Evolutionary conservation across 164 flowering plant genomes (phyloP), one percentile per base, ranked within the genome.

Genomic region (Protea cynaroides): DNA sequence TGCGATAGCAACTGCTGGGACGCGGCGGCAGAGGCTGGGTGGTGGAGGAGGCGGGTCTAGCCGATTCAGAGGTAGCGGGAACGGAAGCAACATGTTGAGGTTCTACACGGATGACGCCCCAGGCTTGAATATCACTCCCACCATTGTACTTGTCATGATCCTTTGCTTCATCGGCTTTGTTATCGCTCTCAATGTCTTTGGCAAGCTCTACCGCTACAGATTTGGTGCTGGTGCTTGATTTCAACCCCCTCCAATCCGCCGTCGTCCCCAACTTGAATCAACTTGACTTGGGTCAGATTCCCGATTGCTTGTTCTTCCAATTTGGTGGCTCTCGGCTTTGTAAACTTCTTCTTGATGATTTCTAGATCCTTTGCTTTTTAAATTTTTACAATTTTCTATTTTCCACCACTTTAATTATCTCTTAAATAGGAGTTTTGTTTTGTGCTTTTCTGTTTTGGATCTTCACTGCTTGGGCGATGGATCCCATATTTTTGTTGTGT

Each of bases 121-220:
- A n/a, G n/a, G n/a, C n/a, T n/a, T n/a, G n/a, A n/a, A n/a, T n/a
- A n/a, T n/a, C n/a, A n/a, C n/a, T n/a, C n/a, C n/a, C n/a, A n/a
- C 9, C 11, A 87, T 85, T 23, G 95, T 88, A 46, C 92, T 90
- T 56, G 86, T 90, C 53, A 85, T 90, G 89, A 90, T 95, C 70
- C 79, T 90, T 70, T 88, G 92, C 83, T 90, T 88, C 89, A 88
- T 90, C 81, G 92, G 84, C 65, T 90, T 88, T 68, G 95, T 90
- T 71, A 85, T 95, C 56, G 90, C 85, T 51, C 95, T 90, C 64
- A 92, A 90, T 71, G 92, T 90, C 69, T 80, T 90, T 79, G 97
- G 95, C 52, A 90, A 68, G n/a, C n/a, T n/a, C n/a, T n/a, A n/a
- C n/a, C n/a, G n/a, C n/a, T n/a, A n/a, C n/a, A n/a, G n/a, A n/a